These are phyloP conservation scores for Hyphodiscus sp. DNA, from an alignment of 2,329 filamentous ascomycete genomes.

Conservation along the genomic window DNA sequence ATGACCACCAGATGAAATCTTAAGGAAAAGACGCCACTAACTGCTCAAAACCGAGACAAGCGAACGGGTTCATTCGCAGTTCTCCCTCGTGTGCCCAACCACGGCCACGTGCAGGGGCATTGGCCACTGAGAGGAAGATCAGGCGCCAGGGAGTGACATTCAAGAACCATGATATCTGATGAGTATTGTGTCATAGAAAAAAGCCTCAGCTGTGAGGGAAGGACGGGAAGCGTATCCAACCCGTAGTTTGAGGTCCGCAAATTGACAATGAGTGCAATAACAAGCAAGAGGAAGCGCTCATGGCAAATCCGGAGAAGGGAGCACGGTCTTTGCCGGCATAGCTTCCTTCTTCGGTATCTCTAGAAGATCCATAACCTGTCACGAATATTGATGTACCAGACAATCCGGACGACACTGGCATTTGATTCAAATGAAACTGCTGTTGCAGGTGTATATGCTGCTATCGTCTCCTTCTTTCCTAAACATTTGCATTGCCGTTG, in stretches of 20 bases:
- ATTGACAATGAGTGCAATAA: slow-evolving; percentile 8
- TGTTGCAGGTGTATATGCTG: background rate
- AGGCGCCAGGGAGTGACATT: slow-evolving; percentile 2
- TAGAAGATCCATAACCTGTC: slow-evolving; percentile 9
- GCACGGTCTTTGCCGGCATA: slow-evolving; percentile 8
- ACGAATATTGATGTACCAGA: background rate
- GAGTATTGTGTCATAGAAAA: background rate
- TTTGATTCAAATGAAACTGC: background rate
- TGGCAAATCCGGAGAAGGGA: slow-evolving; percentile 14
- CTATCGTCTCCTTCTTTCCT: background rate
- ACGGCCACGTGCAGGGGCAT: slow-evolving; percentile 17
- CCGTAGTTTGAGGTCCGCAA: slow-evolving; percentile 3
- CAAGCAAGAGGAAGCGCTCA: slow-evolving; percentile 15
- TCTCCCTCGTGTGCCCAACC: slow-evolving; percentile 3
- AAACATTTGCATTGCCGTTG: background rate
- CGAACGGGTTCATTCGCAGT: slow-evolving; percentile 21
- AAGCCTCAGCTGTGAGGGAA: slow-evolving; percentile 2
- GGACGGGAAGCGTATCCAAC: slow-evolving; percentile 12
- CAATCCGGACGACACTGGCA: background rate
- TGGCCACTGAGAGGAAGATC: slow-evolving; percentile 5
- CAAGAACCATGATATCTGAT: slow-evolving; percentile 8
- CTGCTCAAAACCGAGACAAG: slow-evolving; percentile 10
- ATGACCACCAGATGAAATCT: slow-evolving; percentile 2
- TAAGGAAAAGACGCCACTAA: slow-evolving; percentile 10
- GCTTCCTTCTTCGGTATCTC: slow-evolving; percentile 20